phyloP scores from a whole-genome alignment of 1,139 yeast species.

The Geotrichum aggregatum region DNA sequence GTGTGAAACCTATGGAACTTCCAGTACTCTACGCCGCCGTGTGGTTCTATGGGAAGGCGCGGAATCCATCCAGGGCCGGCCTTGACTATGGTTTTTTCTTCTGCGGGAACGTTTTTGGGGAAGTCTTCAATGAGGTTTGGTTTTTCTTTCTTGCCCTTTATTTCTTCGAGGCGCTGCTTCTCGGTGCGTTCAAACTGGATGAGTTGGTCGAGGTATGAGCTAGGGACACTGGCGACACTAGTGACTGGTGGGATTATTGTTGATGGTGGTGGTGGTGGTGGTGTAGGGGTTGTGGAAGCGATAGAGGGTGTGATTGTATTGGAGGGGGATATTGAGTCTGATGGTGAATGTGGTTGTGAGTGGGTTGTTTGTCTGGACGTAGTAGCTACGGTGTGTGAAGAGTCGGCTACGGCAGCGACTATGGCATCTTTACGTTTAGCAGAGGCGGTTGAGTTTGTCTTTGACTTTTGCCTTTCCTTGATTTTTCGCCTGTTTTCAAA shows the following conservation, averaged over 20 bases:
- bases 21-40: conserved; percentile 9
- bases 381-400: background rate
- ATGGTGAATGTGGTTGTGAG: background rate
- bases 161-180: conserved; percentile 3
- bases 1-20: conserved; percentile 8
- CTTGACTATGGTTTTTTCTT: background rate
- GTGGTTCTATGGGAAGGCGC: background rate
- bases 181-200: conserved; percentile 5
- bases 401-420: background rate
- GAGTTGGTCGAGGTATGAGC: conserved; percentile 8
- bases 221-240: background rate
- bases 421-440: background rate
- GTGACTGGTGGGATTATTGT: background rate
- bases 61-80: conserved; percentile 5
- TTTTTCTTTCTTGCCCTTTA: background rate
- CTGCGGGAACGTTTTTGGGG: background rate
- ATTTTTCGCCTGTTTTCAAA: conserved; percentile 3
- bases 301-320: no score
- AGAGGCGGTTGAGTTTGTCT: background rate
- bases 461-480: background rate
- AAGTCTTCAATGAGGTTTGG: background rate
- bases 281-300: no score
- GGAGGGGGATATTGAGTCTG: background rate
- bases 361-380: no score
- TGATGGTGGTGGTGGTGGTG: background rate